Evolutionary conservation across 2,329 filamentous ascomycete species (phyloP).

Genomic region (Pseudonectria foliicola): DNA sequence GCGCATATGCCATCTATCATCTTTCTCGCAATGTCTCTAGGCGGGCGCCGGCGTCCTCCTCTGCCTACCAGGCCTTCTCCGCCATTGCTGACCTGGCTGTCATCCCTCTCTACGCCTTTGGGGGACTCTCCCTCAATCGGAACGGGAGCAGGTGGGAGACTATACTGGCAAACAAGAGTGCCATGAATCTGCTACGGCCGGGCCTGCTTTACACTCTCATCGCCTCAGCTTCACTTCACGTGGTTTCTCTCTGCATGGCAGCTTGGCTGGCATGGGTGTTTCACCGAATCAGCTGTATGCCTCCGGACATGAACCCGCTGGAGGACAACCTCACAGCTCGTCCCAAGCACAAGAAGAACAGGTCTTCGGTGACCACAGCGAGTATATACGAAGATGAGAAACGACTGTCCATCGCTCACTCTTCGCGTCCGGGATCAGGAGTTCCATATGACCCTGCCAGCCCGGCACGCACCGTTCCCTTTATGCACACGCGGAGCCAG

Average conservation of each 20-base stretch:
- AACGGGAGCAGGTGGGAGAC: constrained; percentile 56
- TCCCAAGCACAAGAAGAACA: constrained; percentile 65
- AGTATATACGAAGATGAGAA: constrained; percentile 47
- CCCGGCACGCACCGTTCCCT: constrained; percentile 58
- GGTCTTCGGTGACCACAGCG: constrained; percentile 45
- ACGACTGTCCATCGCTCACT: constrained; percentile 44
- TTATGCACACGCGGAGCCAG: constrained; percentile 67
- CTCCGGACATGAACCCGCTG: constrained; percentile 92
- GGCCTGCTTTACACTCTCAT: constrained; percentile 63
- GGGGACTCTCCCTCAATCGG: constrained; percentile 38
- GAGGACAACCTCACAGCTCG: constrained; percentile 78
- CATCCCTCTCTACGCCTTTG: constrained; percentile 50
- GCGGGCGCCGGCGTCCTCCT: constrained; percentile 70
- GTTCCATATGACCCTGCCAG: constrained; percentile 37
- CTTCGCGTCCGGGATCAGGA: constrained; percentile 36
- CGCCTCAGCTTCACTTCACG: constrained; percentile 58
- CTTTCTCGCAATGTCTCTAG: constrained; percentile 61
- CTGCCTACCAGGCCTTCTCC: constrained; percentile 85
- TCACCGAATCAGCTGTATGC: constrained; percentile 71
- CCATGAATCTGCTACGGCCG: constrained; percentile 54
- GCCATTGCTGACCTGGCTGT: constrained; percentile 59
- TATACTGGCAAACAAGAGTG: constrained; percentile 50
- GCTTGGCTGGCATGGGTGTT: constrained; percentile 73
- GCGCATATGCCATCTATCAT: constrained; percentile 74
- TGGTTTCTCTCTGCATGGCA: constrained; percentile 62